Percentiles rank a stretch among this genome's conserved stretches.
phyloP scores from a whole-genome alignment of 176 grass and related monocot genomes.

The Tillandsia leiboldiana region DNA sequence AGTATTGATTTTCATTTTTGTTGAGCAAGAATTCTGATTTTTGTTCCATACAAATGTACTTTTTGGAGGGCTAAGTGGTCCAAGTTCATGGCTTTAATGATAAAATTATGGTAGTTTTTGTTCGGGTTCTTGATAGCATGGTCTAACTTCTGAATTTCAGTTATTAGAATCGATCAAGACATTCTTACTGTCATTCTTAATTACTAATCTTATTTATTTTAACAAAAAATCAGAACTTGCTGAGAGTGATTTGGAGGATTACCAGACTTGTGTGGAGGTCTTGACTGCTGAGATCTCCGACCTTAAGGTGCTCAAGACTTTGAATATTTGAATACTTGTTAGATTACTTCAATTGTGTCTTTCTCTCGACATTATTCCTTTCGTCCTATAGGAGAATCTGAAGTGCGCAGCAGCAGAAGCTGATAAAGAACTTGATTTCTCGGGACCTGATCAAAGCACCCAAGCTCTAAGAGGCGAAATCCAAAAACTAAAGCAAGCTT shows the following conservation, averaged over 20 bases:
- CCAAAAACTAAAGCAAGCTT: constrained; percentile 37
- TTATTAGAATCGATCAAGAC: neutral
- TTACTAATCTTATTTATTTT: neutral
- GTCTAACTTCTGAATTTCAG: neutral
- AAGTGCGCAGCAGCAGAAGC: constrained; percentile 12
- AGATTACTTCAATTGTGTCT: neutral
- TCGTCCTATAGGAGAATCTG: constrained; percentile 26
- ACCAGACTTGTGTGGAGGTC: constrained; percentile 14
- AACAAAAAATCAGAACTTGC: constrained; percentile 14
- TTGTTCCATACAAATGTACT: no score
- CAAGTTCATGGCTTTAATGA: no score
- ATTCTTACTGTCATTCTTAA: neutral
- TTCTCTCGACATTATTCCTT: neutral
- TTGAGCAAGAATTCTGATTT: neutral
- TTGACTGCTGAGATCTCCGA: constrained; percentile 34
- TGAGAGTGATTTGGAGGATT: constrained; percentile 33
- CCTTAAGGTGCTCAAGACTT: constrained; percentile 29
- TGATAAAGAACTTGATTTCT: neutral
- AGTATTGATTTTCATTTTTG: neutral
- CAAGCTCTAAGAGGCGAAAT: constrained; percentile 24
- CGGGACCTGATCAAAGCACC: constrained; percentile 1
- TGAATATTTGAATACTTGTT: neutral
- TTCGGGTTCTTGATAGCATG: neutral
- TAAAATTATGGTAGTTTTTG: no score
- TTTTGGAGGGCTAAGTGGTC: no score